These are phyloP conservation scores for Pleodorina starrii DNA, from an alignment of 139 green algal species.

Conservation along the genomic window DNA sequence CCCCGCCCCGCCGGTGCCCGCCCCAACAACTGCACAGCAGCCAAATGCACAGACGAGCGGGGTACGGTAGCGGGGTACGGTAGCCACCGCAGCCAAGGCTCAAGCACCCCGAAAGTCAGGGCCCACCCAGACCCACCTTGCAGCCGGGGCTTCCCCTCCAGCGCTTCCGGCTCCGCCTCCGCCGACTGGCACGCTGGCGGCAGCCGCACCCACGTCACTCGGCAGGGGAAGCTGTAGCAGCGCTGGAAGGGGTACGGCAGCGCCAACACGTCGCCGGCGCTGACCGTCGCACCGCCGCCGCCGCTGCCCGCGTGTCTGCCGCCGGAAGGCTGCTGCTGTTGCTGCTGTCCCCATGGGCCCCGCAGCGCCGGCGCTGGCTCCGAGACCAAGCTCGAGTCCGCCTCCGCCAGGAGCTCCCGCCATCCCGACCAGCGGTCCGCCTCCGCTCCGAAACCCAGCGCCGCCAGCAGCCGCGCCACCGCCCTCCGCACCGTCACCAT, in stretches of 20 bases:
- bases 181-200: background rate
- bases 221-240: conserved; percentile 45
- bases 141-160: conserved; percentile 42
- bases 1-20: too few species aligned
- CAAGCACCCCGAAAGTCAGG: too few species aligned
- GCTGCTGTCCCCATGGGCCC: background rate
- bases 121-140: conserved; percentile 48
- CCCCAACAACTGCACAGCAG: too few species aligned
- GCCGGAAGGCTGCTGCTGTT: too few species aligned
- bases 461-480: conserved; percentile 58
- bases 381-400: background rate
- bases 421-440: conserved; percentile 61
- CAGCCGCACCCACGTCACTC: conserved; percentile 45
- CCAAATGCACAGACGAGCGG: too few species aligned
- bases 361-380: background rate
- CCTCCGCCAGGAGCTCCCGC: background rate
- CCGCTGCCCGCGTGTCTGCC: background rate
- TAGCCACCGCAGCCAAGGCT: too few species aligned
- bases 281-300: background rate
- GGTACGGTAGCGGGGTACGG: too few species aligned
- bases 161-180: background rate
- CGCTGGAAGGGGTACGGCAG: conserved; percentile 48
- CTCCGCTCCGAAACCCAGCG: conserved; percentile 53
- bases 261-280: conserved; percentile 26
- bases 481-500: conserved; percentile 62